Base-by-base conservation (phyloP, 1,139 yeast species). In the Debaryomycetaceae sp. region DNA sequence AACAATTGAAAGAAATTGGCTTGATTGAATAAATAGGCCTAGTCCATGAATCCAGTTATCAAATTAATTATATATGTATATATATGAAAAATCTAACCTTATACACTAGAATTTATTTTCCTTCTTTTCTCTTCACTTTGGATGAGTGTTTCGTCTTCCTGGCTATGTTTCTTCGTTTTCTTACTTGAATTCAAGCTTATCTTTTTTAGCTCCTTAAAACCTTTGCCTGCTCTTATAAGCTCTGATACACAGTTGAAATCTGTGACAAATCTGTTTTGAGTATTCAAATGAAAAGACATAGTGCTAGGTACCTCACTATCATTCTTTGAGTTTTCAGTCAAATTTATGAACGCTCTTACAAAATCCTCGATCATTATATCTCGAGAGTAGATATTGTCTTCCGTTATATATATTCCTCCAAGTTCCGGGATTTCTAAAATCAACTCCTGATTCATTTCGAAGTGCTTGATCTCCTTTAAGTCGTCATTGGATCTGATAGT, bases 1-100 rank as follows among this genome's bases (percentile, higher is more conserved):
- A 68, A 6, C 78, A 79, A 49, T 62, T 89, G 50, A 69, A 70
- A 48, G 80, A 76, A 36, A 67, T 75, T 36, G 87, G 76, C n/a
- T 40, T 48, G 23, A 39, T 46, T 30, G 40, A 41, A 17, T 44
- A 35, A 34, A 39, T 38, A 11, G 37, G 6, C 13, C 14, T 9
- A 6, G 31, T 36, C 22, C 22, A 13, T 13, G 13, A 8, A 8
- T 17, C 4, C 17, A 9, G 9, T n/a, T 13, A 13, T 36, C 4
- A 6, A n/a, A 13, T 13, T 13, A 22, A 14, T 23, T 36, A 38
- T 30, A 38, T 38, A 38, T 30, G 22, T n/a, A 24, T 38, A 38
- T 22, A 38, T 24, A 30, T 23, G 7, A 24, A 17, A 37, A 13
- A 36, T 40, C 44, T 42, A 41, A 37, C 36, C 20, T 42, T 46